Base-by-base conservation (phyloP, 768 basidiomycete species). In the Phylloporus sp. region DNA sequence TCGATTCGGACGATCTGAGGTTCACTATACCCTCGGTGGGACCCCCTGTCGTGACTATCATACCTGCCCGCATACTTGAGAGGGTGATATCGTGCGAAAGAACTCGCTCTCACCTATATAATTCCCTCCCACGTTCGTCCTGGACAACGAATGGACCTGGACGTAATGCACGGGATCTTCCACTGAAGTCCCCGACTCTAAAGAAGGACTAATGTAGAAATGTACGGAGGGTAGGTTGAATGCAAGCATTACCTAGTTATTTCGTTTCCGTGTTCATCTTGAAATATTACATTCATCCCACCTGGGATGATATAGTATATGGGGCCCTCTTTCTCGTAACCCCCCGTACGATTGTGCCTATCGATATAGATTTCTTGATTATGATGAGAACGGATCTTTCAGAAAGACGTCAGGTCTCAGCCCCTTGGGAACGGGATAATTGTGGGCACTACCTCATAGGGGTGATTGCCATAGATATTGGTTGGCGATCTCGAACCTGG, bases 261-360 rank as follows among this genome's bases (percentile, higher is more conserved):
- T 55, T 81, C 81, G 44, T 78, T 75, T 18, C 84, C 84, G 17
- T 71, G 63, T 53, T 79, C 77, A 55, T 86, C 84, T 60, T 81
- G 74, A 55, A 87, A 85, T 37, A 86, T 74, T 6, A 86, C 79
- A 48, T 80, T 75, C 49, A 79, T 68, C 18, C 82, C 84, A 15
- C 71, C 73, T 29, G 85, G 84, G 39, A 86, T 74, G 53, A 86
- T 77, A 53, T 86, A 86, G 59, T 71, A 72, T 68, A 71, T 54
- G 62, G 78, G 50, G 51, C 54, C 52, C 7, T 57, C 60, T 34
- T 57, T 55, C 14, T 58, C 41, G 50, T 60, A 35, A 34, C 57
- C 43, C n/a, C 34, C 11, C 10, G 49, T 7, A 36, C 50, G 55
- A 46, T 48, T 42, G 39, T 64, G 40, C 53, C 56, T 39, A 49